Base-by-base conservation (phyloP, 2,329 filamentous ascomycete species). In the Fusarium paranaense region DNA sequence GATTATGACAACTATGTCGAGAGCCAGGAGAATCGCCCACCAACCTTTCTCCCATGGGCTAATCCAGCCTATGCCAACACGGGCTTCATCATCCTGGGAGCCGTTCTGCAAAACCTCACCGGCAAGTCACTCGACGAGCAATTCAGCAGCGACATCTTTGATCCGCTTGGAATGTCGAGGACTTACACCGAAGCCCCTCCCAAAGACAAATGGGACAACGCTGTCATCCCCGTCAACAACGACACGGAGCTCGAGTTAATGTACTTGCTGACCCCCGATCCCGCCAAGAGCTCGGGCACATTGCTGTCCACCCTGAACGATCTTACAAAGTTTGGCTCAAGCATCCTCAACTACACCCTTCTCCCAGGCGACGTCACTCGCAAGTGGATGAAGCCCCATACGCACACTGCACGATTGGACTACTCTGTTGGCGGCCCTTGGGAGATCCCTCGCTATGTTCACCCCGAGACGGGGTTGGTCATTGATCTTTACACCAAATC, bases 311-410 rank as follows among this genome's bases (percentile, higher is more conserved):
- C 72, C 2, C 35, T 60, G 3, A 66, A 70, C 18, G 74, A 76
- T 35, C 45, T 76, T n/a, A 64, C 72, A n/a, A 72, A 71, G 57
- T 37, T 76, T 10, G 70, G 74, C 27, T 52, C 56, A 11, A 64
- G 63, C 6, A 70, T 76, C 16, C 63, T 76, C 2, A 69, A 72
- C 38, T 30, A 64, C 32, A 82, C 82, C 0, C 76, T 85, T 10
- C 79, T 85, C 8, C 70, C 81, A 0, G 74, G 79, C 0, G 76
- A 80, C 9, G 70, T 74, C 27, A 85, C 83, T 0, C 78, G 80
- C 30, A 80, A 78, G 22, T 85, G 84, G 84, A 80, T 85, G 72
- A 85, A 85, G 60, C 84, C 84, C 0, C 79, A 80, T 27, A 75
- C 82, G 0, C 82, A 81, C 63, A 84, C 83, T 3, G 80, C 83